Base-by-base conservation (phyloP, 129 eudicot genomes). In the Chrysanthemum lavandulifolium region DNA sequence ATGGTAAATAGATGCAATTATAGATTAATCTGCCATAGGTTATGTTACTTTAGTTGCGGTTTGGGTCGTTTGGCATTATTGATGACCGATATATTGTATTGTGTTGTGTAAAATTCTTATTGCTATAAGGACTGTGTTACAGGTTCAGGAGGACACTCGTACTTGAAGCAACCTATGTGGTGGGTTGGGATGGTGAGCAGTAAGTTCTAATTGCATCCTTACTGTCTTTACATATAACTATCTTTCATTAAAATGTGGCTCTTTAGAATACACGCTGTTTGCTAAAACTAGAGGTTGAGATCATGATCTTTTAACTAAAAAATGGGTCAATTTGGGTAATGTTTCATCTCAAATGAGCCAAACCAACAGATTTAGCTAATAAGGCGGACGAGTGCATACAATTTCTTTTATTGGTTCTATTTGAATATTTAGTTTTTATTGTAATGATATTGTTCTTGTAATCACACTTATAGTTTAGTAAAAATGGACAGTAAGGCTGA, bases 131-230 rank as follows among this genome's bases (percentile, higher is more conserved):
- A 73, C 50, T 79, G 12, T 40, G 52, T 73, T 74, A 58, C 84
- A 91, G 97, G 96, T 49, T 78, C 91, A 55, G 97, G 98, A 72
- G 98, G 98, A 56, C 78, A 80, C 80, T 78, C 96, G 12, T 93
- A 93, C 84, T 79, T 93, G 72, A 31, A 10, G 78, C 90, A 89
- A 78, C 98, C 98, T 10, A 68, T 82, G 91, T 93, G 98, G 98
- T 93, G 98, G 98, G 87, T 80, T 76, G 98, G 98, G 73, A 87
- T 93, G 95, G 61, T 87, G 65, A 69, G 95, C 78, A 93, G 98
- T 93, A 87, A 84, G 95, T 77, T 66, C 69, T 71, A 23, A 10
- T 53, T 31, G 13, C 58, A 59, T 71, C 67, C 48, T 73, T 19
- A 19, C 10, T 52, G 27, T 68, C 68, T 9, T 27, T 40, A 14